These are phyloP conservation scores for Acorus calamus DNA, from an alignment of 106 monocot species.

Conservation along the genomic window DNA sequence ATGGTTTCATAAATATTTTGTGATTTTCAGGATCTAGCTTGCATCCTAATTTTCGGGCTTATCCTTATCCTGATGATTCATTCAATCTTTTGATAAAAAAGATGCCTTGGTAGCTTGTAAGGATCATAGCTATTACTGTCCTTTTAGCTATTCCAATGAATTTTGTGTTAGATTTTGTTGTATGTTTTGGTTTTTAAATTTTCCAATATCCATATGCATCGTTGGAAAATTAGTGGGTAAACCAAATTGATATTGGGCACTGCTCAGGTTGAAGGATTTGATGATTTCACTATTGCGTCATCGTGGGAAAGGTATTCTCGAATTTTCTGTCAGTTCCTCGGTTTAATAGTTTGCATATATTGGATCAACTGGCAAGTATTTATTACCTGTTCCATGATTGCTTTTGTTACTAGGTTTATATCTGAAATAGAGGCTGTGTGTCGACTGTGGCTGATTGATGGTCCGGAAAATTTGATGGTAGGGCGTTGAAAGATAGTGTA, in stretches of 20 bases:
- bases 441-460: conserved; percentile 82
- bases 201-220: not conserved
- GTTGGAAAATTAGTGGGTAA: not conserved
- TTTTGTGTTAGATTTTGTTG: too few relatives aligned
- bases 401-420: conserved; percentile 61
- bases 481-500: not conserved
- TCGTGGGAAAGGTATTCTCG: conserved; percentile 87
- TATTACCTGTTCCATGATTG: not conserved
- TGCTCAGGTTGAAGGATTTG: conserved; percentile 76
- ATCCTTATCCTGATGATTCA: too few relatives aligned
- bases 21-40: too few relatives aligned
- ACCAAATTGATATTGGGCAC: not conserved
- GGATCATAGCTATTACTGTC: too few relatives aligned
- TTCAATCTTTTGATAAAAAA: too few relatives aligned
- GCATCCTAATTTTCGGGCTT: too few relatives aligned
- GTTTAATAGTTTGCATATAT: not conserved
- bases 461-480: conserved; percentile 75
- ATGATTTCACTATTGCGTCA: conserved; percentile 97
- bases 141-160: too few relatives aligned
- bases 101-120: too few relatives aligned
- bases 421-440: conserved; percentile 86
- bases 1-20: too few relatives aligned
- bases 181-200: not conserved
- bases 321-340: not conserved
- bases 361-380: not conserved